Evolutionary conservation across 305 asterid genomes (phyloP).

Genomic region (Euphrasia arctica): DNA sequence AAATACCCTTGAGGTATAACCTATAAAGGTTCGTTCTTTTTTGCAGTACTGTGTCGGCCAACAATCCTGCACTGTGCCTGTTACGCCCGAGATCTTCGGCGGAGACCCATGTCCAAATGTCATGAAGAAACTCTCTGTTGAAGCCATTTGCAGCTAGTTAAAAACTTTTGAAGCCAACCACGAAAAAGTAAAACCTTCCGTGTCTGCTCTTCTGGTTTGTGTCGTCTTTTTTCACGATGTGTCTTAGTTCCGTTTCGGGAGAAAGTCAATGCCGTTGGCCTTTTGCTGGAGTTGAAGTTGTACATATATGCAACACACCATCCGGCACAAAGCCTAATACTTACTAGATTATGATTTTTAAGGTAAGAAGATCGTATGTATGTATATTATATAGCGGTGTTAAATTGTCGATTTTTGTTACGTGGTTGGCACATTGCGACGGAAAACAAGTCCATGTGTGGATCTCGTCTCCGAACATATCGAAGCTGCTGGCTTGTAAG

Average conservation of each 20-base stretch:
- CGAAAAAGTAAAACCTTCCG: not conserved
- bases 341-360: constrained; percentile 25
- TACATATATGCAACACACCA: constrained; percentile 72
- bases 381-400: constrained; percentile 27
- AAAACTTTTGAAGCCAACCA: constrained; percentile 1
- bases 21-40: constrained; percentile 5
- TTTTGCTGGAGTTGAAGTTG: constrained; percentile 65
- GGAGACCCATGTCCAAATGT: constrained; percentile 89
- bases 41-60: constrained; percentile 77
- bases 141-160: constrained; percentile 73
- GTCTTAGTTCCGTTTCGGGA: not conserved
- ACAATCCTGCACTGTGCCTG: constrained; percentile 68
- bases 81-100: constrained; percentile 89
- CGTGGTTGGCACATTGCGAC: constrained; percentile 35
- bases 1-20: not conserved
- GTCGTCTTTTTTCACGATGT: not conserved
- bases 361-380: constrained; percentile 24
- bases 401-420: constrained; percentile 12
- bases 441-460: constrained; percentile 49
- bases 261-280: constrained; percentile 28
- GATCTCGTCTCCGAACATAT: constrained; percentile 20
- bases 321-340: constrained; percentile 35
- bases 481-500: constrained; percentile 39
- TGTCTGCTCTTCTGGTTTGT: not conserved
- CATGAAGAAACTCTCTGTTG: constrained; percentile 88